Evolutionary conservation across 192 early-diverging fungal species (phyloP), one percentile per base, ranked within the genome.

Genomic region (Coemansia asiatica): DNA sequence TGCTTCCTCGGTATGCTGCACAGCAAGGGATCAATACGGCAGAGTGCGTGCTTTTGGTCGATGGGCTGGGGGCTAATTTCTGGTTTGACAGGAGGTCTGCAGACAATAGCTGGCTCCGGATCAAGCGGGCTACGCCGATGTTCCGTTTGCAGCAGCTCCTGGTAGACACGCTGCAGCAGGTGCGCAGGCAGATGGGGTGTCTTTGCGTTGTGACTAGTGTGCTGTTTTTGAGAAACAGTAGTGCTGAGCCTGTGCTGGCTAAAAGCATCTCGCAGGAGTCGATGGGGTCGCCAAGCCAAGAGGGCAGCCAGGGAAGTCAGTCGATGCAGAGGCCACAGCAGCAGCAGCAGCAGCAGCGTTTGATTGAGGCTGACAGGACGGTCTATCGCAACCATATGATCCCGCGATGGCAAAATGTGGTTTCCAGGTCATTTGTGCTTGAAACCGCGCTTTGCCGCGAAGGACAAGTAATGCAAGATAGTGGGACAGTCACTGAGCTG

Each of bases 81-180:
- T 67, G 64, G 69, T 51, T 55, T 2, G 78, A 80, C 36, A 64
- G 59, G 33, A 55, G 63, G 3, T 69, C 74, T 54, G 54, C 64
- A 3, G 26, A 69, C 22, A 48, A 55, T 31, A 28, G 71, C 26
- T 44, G 63, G 28, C 54, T 71, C 19, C 50, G 51, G 35, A 68
- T 65, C 66, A 56, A 49, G 36, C 68, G 66, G 21, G 78, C 72
- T 2, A 75, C 78, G 31, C 47, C 72, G 16, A 68, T 63, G 66
- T 81, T 81, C 63, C 72, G 78, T 4, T 49, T 64, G 16, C 78
- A 81, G 60, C 78, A 81, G 63, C 54, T 68, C 13, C 21, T 81
- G 35, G 69, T 75, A 1, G 78, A 75, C 31, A 70, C 71, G 26
- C 46, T 81, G 29, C 65, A 60, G 49, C 54, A 60, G 44, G 58